Evolutionary conservation across 768 basidiomycete genomes (phyloP).

Genomic region (Serendipita sp.): DNA sequence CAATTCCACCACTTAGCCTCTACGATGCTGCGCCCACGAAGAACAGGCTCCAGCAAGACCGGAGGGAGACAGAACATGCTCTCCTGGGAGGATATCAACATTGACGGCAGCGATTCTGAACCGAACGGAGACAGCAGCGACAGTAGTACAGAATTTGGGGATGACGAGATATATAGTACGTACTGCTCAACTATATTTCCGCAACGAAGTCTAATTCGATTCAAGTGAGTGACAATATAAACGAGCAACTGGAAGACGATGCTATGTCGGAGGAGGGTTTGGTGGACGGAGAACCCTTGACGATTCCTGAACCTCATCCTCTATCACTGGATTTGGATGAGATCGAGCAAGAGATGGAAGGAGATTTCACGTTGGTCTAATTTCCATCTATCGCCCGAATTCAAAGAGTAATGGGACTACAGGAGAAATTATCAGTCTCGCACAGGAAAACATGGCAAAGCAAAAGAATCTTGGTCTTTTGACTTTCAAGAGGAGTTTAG

Average conservation of each 20-base stretch:
- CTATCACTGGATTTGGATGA: background rate
- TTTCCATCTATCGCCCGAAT: background rate
- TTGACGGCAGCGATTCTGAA: background rate
- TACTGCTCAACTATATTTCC: background rate
- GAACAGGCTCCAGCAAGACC: background rate
- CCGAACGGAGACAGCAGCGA: background rate
- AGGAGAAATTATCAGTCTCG: background rate
- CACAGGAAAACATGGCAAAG: background rate
- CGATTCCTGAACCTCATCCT: background rate
- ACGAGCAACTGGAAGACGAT: constrained; percentile 10
- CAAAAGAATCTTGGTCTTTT: background rate
- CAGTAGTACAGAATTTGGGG: background rate
- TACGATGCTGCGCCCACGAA: background rate
- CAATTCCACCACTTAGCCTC: too few species aligned
- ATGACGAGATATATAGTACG: constrained; percentile 3
- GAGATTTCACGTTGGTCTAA: background rate
- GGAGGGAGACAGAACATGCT: constrained; percentile 1
- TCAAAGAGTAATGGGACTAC: background rate
- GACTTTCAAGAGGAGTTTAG: constrained; percentile 6
- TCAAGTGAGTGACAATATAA: constrained; percentile 3
- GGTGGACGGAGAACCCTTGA: background rate
- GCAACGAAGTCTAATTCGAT: background rate
- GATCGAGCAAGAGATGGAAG: constrained; percentile 1
- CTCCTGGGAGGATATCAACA: background rate
- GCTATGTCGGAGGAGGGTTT: background rate